Evolutionary conservation across 2,329 filamentous ascomycete genomes (phyloP).

Genomic region (Tolypocladium sp.): DNA sequence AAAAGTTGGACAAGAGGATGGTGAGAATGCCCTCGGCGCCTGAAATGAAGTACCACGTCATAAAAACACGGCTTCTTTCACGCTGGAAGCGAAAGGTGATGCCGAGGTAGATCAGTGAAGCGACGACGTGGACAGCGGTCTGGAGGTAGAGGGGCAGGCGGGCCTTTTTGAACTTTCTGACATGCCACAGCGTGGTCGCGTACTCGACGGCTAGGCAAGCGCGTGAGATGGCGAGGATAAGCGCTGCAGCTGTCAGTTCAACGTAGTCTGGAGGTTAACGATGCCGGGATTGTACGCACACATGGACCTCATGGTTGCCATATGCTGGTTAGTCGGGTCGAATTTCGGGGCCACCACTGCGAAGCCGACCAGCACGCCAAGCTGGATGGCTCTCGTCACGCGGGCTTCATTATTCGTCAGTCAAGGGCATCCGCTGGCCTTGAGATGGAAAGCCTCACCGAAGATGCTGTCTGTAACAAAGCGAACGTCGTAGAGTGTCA

Average conservation of each 20-base stretch:
- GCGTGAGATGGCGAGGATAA: constrained; percentile 43
- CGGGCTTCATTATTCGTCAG: constrained; percentile 29
- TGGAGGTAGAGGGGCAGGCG: constrained; percentile 25
- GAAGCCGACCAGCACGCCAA: constrained; percentile 57
- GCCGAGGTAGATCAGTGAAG: constrained; percentile 30
- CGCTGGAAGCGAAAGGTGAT: constrained; percentile 27
- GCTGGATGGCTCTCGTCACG: constrained; percentile 46
- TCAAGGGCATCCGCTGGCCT: neutral
- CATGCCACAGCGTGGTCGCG: constrained; percentile 32
- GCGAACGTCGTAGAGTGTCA: constrained; percentile 55
- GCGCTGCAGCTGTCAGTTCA: constrained; percentile 12
- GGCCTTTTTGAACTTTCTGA: constrained; percentile 28
- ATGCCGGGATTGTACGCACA: constrained; percentile 16
- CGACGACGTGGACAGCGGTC: constrained; percentile 22
- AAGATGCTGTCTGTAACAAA: constrained; percentile 57
- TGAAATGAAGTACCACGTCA: constrained; percentile 45
- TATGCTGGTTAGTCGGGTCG: constrained; percentile 25
- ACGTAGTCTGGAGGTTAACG: neutral
- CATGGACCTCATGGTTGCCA: constrained; percentile 28
- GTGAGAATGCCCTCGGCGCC: constrained; percentile 41
- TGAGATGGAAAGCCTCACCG: constrained; percentile 15
- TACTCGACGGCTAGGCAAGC: constrained; percentile 47
- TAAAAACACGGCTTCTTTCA: constrained; percentile 23
- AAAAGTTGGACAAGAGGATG: constrained; percentile 43
- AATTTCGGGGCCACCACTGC: constrained; percentile 47